Percentiles rank a stretch among this genome's conserved stretches.
Evolutionary conservation across 176 grass and related monocot genomes (phyloP).

Genomic region (Metroxylon sagu): DNA sequence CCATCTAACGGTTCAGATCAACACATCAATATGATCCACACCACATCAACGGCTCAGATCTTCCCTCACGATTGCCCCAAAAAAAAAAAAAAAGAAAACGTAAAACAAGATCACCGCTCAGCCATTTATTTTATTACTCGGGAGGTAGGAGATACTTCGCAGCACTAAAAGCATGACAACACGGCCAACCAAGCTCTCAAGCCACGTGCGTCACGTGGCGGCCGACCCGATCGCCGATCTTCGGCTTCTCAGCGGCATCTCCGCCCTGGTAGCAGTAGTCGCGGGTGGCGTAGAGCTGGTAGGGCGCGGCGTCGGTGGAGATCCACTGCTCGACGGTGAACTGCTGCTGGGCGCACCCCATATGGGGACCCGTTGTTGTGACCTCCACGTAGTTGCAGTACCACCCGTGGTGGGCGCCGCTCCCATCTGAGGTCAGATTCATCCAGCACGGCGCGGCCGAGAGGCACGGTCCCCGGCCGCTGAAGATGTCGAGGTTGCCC

Average conservation of each 20-base stretch:
- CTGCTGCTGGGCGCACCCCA: conserved; percentile 49
- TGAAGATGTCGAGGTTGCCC: conserved; percentile 96
- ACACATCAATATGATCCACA: no score
- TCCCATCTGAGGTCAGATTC: conserved; percentile 58
- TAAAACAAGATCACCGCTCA: no score
- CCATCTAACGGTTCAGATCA: no score
- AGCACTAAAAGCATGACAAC: no score
- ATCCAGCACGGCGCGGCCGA: conserved; percentile 40
- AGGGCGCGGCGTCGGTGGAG: conserved; percentile 53
- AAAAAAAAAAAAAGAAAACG: no score
- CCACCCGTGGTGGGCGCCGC: conserved; percentile 71
- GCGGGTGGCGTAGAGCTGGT: conserved; percentile 44
- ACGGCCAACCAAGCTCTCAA: no score
- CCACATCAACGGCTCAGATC: no score
- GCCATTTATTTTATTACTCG: no score
- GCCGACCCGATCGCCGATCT: not conserved
- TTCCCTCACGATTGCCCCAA: no score
- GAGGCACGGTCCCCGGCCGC: conserved; percentile 85
- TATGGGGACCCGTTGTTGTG: conserved; percentile 60
- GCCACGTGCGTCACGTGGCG: no score
- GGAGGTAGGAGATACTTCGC: no score
- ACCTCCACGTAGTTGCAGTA: conserved; percentile 97
- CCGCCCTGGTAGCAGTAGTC: conserved; percentile 31
- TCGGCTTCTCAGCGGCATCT: conserved; percentile 10
- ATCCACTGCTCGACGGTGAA: conserved; percentile 97